A percentile compares a stretch with the other conserved stretches of the same genome.
phyloP scores from a whole-genome alignment of 768 basidiomycete species.

The Austroboletus festivus region DNA sequence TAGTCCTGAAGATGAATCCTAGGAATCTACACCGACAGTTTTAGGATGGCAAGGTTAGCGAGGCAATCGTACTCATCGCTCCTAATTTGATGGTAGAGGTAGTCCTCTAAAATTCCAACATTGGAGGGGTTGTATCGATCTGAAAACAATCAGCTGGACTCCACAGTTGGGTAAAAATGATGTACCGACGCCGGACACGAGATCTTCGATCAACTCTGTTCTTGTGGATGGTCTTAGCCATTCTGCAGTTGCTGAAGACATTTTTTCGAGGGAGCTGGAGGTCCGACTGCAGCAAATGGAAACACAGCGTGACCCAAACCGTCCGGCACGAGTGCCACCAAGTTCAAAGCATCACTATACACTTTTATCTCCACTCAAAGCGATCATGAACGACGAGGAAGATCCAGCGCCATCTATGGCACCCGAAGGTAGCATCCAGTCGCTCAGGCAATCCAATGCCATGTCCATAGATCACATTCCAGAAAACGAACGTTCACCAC shows the following conservation, averaged over 20 bases:
- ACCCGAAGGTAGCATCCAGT: constrained; percentile 1
- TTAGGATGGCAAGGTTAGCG: constrained; percentile 92
- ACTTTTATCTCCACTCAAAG: neutral
- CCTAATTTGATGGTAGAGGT: constrained; percentile 91
- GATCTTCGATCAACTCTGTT: constrained; percentile 83
- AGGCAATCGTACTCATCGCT: constrained; percentile 91
- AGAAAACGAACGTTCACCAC: neutral
- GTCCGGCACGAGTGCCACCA: no score
- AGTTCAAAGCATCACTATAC: no score
- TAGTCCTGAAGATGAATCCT: neutral
- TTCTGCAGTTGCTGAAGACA: constrained; percentile 42
- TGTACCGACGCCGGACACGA: constrained; percentile 88
- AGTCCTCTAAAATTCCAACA: constrained; percentile 90
- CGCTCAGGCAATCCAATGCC: constrained; percentile 7
- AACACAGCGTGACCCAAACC: no score
- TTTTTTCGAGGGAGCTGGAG: constrained; percentile 22
- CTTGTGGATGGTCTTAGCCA: constrained; percentile 78
- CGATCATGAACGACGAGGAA: constrained; percentile 17
- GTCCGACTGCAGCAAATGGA: no score
- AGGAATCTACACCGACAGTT: constrained; percentile 55
- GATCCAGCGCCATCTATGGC: neutral
- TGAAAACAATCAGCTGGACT: constrained; percentile 29
- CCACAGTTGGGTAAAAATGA: constrained; percentile 4
- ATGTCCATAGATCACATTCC: constrained; percentile 6
- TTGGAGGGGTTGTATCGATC: constrained; percentile 98